phyloP scores from a whole-genome alignment of 306 rosid species.

The Vachellia collinsii region DNA sequence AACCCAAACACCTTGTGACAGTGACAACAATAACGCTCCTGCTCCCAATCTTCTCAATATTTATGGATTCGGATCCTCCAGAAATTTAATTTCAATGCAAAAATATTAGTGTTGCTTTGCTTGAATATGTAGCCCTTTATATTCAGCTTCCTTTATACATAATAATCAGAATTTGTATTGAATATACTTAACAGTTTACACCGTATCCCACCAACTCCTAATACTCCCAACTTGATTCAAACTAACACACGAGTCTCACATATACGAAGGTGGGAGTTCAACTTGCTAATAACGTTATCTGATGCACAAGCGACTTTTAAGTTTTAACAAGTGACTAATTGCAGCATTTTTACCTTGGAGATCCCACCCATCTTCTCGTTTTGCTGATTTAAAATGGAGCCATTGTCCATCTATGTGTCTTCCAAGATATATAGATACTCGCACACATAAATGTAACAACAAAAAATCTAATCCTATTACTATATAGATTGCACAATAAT shows the following conservation, averaged over 20 bases:
- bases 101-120: too few relatives aligned
- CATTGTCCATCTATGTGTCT: not conserved
- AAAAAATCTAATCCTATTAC: too few relatives aligned
- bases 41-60: too few relatives aligned
- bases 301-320: not conserved
- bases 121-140: not conserved
- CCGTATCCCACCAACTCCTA: not conserved
- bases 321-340: not conserved
- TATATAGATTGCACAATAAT: too few relatives aligned
- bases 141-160: not conserved
- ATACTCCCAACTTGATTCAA: not conserved
- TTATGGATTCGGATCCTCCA: too few relatives aligned
- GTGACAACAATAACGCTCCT: not conserved
- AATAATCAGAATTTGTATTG: not conserved
- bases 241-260: not conserved
- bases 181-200: not conserved
- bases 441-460: too few relatives aligned
- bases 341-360: constrained; percentile 13
- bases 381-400: not conserved
- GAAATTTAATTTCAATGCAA: too few relatives aligned
- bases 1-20: not conserved
- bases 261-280: not conserved
- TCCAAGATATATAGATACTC: not conserved
- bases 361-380: not conserved
- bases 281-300: not conserved